Evolutionary conservation across 2,329 filamentous ascomycete species (phyloP), one percentile per base, ranked within the genome.

Genomic region (Thelonectria discophora): DNA sequence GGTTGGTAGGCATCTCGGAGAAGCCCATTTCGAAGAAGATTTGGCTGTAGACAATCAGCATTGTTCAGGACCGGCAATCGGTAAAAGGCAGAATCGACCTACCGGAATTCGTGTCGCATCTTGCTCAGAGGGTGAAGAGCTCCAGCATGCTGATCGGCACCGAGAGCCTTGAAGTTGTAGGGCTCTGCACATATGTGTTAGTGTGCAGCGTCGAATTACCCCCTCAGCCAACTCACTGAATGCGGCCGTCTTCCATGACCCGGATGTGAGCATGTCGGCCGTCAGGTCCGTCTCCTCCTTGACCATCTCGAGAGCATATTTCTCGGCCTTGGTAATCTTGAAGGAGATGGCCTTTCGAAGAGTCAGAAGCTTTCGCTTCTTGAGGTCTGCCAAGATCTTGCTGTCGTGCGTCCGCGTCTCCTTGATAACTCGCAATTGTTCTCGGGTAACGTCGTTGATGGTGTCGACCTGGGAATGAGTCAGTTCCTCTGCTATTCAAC

Each of bases 11-110:
- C 95, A 99, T 98, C 83, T 99, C 95, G 73, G 94, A 90, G 82
- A 98, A 99, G 55, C 94, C 95, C 89, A 97, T 97, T 77, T 97
- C 93, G 80, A 99, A 98, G 88, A 99, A 99, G 76, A 99, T 97
- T 75, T 95, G 91, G 61, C 58, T 61, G 21, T 9, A 20, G 18
- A 13, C 37, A 34, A 45, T 59, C 15, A 59, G 50, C 13, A 30
- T n/a, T 10, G 5, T 17, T 24, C 18, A 5, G 17, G n/a, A n/a
- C n/a, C n/a, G n/a, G n/a, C n/a, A n/a, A n/a, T n/a, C 32, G 32
- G 13, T 20, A 2, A 18, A 9, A 46, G 11, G 8, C 1, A 21
- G 5, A 45, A 15, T 18, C 27, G 24, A 54, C 57, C 43, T 20
- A 59, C 57, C 95, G 86, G 86, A 99, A 97, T 80, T 98, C 95